phyloP scores from a whole-genome alignment of 306 rosid species.

The Corylus heterophylla region DNA sequence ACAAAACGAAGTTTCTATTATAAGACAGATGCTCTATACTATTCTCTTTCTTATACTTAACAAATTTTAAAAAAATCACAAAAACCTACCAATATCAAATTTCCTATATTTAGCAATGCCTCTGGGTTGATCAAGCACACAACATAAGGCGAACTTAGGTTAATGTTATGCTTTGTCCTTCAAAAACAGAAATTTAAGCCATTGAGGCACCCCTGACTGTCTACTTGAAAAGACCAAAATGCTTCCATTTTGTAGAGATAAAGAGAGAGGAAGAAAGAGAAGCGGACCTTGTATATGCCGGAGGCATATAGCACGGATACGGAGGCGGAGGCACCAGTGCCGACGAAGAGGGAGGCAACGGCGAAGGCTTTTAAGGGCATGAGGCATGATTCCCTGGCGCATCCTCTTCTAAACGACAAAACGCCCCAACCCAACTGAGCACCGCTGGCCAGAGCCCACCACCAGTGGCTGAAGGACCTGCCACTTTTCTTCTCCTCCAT shows the following conservation, averaged over 20 bases:
- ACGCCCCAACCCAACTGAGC: conserved; percentile 68
- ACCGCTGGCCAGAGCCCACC: conserved; percentile 71
- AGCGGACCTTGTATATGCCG: conserved; percentile 58
- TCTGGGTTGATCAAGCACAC: background rate
- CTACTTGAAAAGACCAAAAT: background rate
- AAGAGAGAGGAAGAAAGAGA: background rate
- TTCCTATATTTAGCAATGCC: too few relatives aligned
- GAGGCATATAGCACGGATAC: conserved; percentile 49
- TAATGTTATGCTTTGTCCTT: too few relatives aligned
- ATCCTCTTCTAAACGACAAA: conserved; percentile 43
- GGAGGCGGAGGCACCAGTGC: conserved; percentile 66
- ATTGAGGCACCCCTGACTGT: too few relatives aligned
- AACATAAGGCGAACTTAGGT: too few relatives aligned
- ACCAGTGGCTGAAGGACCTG: conserved; percentile 32
- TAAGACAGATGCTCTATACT: too few relatives aligned
- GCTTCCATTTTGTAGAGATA: background rate
- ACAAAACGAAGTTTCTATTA: too few relatives aligned
- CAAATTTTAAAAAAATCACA: too few relatives aligned
- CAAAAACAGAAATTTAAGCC: too few relatives aligned
- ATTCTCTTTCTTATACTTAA: too few relatives aligned
- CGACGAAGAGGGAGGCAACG: conserved; percentile 85
- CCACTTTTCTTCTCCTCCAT: background rate
- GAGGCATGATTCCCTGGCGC: conserved; percentile 45
- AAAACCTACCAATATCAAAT: too few relatives aligned
- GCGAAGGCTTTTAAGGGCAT: conserved; percentile 83